phyloP scores from a whole-genome alignment of 129 eudicot species.

The Arctium minus region DNA sequence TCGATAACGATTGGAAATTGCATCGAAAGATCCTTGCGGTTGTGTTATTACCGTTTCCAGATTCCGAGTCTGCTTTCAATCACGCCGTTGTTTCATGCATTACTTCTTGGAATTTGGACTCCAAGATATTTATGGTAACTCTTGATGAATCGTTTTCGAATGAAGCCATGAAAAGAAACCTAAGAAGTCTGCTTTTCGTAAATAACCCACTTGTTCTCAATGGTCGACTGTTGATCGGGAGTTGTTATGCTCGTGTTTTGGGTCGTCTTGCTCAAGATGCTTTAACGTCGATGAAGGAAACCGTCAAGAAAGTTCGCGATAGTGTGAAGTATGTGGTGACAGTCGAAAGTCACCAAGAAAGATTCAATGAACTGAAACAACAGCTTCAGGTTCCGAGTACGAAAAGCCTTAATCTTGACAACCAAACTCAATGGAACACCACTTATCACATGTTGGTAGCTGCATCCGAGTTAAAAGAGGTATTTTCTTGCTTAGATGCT shows the following conservation, averaged over 20 bases:
- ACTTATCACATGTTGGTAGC: conserved; percentile 81
- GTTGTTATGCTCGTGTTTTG: conserved; percentile 62
- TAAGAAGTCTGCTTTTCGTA: conserved; percentile 40
- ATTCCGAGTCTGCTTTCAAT: conserved; percentile 52
- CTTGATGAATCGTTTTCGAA: conserved; percentile 56
- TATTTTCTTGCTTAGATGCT: conserved; percentile 61
- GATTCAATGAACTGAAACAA: conserved; percentile 44
- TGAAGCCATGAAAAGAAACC: conserved; percentile 39
- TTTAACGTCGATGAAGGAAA: conserved; percentile 29
- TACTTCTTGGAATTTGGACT: conserved; percentile 45
- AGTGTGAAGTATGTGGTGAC: conserved; percentile 67
- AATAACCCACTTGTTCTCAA: conserved; percentile 42
- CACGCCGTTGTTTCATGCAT: conserved; percentile 50
- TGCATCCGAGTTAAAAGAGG: conserved; percentile 79
- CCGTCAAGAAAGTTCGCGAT: conserved; percentile 61
- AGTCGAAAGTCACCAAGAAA: conserved; percentile 33
- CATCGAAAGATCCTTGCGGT: conserved; percentile 44
- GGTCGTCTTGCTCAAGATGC: conserved; percentile 65
- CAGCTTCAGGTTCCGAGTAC: conserved; percentile 72
- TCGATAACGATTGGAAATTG: conserved; percentile 60
- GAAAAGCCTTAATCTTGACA: conserved; percentile 55
- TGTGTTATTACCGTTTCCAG: conserved; percentile 43
- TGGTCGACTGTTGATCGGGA: conserved; percentile 59
- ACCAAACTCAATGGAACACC: conserved; percentile 67
- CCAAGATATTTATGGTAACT: conserved; percentile 59